These are phyloP conservation scores for Cryptococcus sp. DNA, from an alignment of 1,284 basidiomycete genomes.

Conservation along the genomic window DNA sequence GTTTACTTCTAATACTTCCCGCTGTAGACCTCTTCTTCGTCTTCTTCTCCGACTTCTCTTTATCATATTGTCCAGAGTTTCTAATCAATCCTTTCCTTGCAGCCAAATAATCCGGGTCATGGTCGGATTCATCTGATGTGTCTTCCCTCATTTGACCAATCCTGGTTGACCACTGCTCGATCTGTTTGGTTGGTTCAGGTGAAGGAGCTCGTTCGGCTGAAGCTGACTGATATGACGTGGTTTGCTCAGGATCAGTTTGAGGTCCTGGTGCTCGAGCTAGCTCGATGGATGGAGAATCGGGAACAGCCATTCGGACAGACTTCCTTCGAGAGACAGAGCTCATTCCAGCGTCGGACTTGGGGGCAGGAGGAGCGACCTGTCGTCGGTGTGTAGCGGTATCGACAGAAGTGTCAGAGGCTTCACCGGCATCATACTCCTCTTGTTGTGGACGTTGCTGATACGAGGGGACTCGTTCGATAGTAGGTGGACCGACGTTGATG, in stretches of 20 bases:
- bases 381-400: conserved; percentile 11
- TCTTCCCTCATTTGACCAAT: conserved; percentile 42
- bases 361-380: background rate
- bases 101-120: conserved; percentile 31
- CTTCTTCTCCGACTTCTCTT: conserved; percentile 11
- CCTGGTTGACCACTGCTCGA: conserved; percentile 34
- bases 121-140: conserved; percentile 37
- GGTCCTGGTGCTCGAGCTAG: conserved; percentile 6
- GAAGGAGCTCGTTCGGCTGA: conserved; percentile 5
- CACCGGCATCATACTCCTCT: conserved; percentile 4
- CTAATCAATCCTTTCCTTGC: conserved; percentile 31
- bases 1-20: background rate
- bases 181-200: conserved; percentile 4
- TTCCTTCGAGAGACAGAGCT: conserved; percentile 27
- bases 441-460: conserved; percentile 1
- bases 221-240: background rate
- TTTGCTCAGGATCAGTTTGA: conserved; percentile 3
- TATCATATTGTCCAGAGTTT: conserved; percentile 31
- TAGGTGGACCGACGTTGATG: conserved; percentile 18
- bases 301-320: conserved; percentile 40
- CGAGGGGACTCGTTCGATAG: conserved; percentile 8
- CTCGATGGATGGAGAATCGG: conserved; percentile 26
- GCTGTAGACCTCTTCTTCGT: conserved; percentile 12
- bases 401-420: conserved; percentile 14
- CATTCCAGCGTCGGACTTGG: conserved; percentile 1